Conservation (phyloP, 2,329 filamentous ascomycete genomes). For the Diplocarpon rosae region DNA sequence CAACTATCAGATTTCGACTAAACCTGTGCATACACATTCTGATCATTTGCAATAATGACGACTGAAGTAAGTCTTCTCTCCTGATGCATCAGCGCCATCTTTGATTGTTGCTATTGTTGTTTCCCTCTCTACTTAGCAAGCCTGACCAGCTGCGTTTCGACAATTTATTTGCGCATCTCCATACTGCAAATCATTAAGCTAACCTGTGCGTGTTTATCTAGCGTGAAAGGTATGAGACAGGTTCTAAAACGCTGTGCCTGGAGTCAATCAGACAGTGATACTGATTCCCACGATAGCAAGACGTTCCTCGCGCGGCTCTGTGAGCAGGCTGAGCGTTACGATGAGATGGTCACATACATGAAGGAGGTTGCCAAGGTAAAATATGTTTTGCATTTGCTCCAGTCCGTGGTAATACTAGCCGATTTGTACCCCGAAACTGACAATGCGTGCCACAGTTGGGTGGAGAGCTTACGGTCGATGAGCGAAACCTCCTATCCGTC, state of each 20-base stretch:
- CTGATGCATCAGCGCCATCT: conserved; percentile 9
- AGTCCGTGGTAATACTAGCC: conserved; percentile 18
- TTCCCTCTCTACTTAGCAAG: conserved; percentile 17
- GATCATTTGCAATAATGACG: conserved; percentile 22
- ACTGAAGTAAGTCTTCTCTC: conserved; percentile 27
- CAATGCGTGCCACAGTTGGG: conserved; percentile 36
- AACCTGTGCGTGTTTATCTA: conserved; percentile 15
- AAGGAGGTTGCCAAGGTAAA: conserved; percentile 95
- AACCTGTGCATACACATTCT: too few species aligned
- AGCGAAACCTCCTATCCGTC: conserved; percentile 96
- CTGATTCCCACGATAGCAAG: conserved; percentile 55
- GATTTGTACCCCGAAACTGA: conserved; percentile 13
- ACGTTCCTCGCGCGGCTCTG: conserved; percentile 99
- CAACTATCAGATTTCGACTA: too few species aligned
- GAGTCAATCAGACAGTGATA: conserved; percentile 7
- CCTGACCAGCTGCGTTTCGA: conserved; percentile 21
- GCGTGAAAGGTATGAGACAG: conserved; percentile 27
- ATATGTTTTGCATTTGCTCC: conserved; percentile 10
- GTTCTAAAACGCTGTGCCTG: conserved; percentile 1
- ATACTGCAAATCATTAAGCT: conserved; percentile 15
- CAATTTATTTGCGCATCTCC: conserved; percentile 1
- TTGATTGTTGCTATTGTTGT: conserved; percentile 9
- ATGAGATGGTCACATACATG: conserved; percentile 99
- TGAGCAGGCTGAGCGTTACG: conserved; percentile 99
- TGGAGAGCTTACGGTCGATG: conserved; percentile 80